Percentiles rank a stretch among this genome's conserved stretches.
These are phyloP conservation scores for Ramularia endophylla DNA, from an alignment of 2,329 filamentous ascomycete genomes.

Conservation along the genomic window DNA sequence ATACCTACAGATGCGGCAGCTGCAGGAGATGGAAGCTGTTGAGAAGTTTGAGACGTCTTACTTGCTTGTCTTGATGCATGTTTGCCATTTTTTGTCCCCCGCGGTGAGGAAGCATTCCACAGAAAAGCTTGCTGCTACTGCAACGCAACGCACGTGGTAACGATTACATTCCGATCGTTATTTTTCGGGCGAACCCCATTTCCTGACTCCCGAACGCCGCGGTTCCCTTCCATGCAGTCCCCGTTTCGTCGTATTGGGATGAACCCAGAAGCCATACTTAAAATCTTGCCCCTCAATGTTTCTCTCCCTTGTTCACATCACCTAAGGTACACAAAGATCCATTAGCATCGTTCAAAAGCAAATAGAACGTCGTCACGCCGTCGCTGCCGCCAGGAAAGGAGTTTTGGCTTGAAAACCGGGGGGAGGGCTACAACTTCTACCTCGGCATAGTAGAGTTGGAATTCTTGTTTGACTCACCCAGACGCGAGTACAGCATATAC, in stretches of 20 bases:
- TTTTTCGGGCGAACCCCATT: slow-evolving; percentile 2
- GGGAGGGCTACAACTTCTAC: slow-evolving; percentile 19
- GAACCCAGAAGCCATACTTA: no score
- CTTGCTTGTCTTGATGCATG: slow-evolving; percentile 7
- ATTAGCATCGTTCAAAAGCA: background rate
- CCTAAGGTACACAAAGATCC: background rate
- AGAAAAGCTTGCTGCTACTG: no score
- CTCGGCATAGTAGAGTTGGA: slow-evolving; percentile 36
- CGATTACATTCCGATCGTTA: slow-evolving; percentile 15
- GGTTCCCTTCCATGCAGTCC: background rate
- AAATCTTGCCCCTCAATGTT: no score
- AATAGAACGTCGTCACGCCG: no score
- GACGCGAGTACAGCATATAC: slow-evolving; percentile 97
- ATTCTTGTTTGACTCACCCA: slow-evolving; percentile 58
- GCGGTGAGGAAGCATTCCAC: no score
- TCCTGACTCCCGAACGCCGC: background rate
- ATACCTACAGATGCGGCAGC: slow-evolving; percentile 1
- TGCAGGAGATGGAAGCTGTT: slow-evolving; percentile 3
- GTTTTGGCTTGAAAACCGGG: no score
- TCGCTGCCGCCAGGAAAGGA: no score
- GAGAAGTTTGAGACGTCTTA: slow-evolving; percentile 1
- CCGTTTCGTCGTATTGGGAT: no score
- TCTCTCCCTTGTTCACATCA: slow-evolving; percentile 2
- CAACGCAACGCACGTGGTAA: slow-evolving; percentile 20
- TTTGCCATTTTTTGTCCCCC: background rate